Evolutionary conservation across 148 eudicot genomes (phyloP).

Genomic region (Silene latifolia): DNA sequence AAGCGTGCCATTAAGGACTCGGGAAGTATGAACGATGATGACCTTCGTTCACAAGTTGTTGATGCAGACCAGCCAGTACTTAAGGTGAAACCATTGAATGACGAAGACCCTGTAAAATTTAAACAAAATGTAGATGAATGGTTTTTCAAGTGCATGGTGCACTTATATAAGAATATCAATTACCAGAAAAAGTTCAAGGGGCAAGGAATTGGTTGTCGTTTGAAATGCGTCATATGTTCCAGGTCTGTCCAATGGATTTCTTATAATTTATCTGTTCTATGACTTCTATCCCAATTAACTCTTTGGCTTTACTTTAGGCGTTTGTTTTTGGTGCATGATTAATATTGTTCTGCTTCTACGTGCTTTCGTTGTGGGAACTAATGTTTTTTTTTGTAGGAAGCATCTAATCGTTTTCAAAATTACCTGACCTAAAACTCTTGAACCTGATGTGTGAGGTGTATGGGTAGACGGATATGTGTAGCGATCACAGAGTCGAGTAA

Average conservation of each 20-base stretch:
- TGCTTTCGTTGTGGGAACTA: too few relatives aligned
- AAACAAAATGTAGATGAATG: conserved; percentile 40
- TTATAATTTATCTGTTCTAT: not conserved
- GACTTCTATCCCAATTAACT: too few relatives aligned
- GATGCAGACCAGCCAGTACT: conserved; percentile 22
- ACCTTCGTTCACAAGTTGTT: conserved; percentile 25
- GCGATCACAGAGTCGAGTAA: too few relatives aligned
- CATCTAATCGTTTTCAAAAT: too few relatives aligned
- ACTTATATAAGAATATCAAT: conserved; percentile 38
- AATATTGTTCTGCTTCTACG: too few relatives aligned
- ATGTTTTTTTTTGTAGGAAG: too few relatives aligned
- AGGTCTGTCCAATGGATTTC: conserved; percentile 47
- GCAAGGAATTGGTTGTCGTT: conserved; percentile 47
- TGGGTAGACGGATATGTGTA: too few relatives aligned
- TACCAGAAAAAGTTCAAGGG: conserved; percentile 36
- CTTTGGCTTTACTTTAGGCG: too few relatives aligned
- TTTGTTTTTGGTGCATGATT: too few relatives aligned
- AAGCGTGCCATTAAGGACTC: conserved; percentile 10
- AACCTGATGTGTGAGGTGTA: too few relatives aligned
- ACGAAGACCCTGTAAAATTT: conserved; percentile 51
- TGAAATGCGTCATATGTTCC: conserved; percentile 61
- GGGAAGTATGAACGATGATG: conserved; percentile 30
- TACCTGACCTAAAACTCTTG: too few relatives aligned
- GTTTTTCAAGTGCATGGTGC: conserved; percentile 42
- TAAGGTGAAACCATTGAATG: conserved; percentile 33